Evolutionary conservation across 345 rosid species (phyloP).

Genomic region (Hibiscus tridactylites): DNA sequence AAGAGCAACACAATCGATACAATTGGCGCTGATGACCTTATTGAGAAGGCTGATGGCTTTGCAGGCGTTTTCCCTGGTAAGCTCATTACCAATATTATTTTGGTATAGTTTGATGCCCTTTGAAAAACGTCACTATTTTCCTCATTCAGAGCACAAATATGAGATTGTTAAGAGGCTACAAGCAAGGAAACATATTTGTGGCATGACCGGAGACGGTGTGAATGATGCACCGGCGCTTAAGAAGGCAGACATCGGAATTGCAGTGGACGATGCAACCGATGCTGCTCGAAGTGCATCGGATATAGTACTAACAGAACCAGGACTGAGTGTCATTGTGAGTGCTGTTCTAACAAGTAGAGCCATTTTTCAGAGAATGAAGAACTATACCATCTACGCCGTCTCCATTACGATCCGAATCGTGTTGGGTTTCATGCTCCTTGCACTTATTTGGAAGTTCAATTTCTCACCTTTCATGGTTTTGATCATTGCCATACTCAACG

Average conservation of each 20-base stretch:
- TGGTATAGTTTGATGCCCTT: background rate
- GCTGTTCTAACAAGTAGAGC: conserved; percentile 94
- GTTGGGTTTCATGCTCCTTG: conserved; percentile 69
- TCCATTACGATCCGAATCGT: conserved; percentile 87
- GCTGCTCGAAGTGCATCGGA: conserved; percentile 92
- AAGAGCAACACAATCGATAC: conserved; percentile 34
- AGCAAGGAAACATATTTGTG: conserved; percentile 78
- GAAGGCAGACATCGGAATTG: conserved; percentile 92
- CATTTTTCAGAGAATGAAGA: conserved; percentile 94
- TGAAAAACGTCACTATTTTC: background rate
- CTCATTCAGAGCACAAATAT: conserved; percentile 72
- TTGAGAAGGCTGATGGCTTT: conserved; percentile 74
- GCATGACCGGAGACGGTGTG: conserved; percentile 97
- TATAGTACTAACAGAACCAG: conserved; percentile 88
- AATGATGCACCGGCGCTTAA: conserved; percentile 95
- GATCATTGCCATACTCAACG: conserved; percentile 71
- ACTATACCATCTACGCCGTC: conserved; percentile 94
- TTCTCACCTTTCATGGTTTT: conserved; percentile 96
- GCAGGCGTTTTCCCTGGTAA: conserved; percentile 74
- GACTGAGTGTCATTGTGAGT: conserved; percentile 84
- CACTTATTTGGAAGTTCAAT: conserved; percentile 86
- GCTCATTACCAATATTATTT: background rate
- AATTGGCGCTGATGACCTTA: conserved; percentile 51
- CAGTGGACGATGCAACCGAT: conserved; percentile 95
- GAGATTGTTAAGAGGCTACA: conserved; percentile 89